Percentiles rank a stretch among this genome's conserved stretches.
These are phyloP conservation scores for Massariosphaeria phaeospora DNA, from an alignment of 495 filamentous ascomycete genomes.

Conservation along the genomic window DNA sequence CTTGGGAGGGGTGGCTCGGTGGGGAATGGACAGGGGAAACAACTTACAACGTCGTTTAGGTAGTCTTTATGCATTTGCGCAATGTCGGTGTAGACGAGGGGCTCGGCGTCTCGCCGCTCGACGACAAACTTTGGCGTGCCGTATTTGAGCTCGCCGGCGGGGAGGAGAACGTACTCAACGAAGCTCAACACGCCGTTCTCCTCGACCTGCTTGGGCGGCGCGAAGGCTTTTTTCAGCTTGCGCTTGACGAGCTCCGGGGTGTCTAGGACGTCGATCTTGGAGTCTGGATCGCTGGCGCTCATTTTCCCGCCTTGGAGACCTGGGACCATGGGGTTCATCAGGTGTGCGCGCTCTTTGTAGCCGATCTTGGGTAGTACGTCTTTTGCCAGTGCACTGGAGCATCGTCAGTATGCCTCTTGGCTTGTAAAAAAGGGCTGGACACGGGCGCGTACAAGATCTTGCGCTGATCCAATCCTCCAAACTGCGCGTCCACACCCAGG, in stretches of 20 bases:
- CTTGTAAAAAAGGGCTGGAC: too few species aligned
- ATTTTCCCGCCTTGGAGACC: constrained; percentile 76
- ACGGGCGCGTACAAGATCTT: too few species aligned
- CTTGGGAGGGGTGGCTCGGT: background rate
- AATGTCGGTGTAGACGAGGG: constrained; percentile 70
- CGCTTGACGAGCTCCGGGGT: constrained; percentile 60
- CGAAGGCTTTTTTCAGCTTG: constrained; percentile 80
- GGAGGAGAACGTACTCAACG: constrained; percentile 78
- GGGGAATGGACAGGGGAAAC: background rate
- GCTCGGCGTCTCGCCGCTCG: constrained; percentile 55
- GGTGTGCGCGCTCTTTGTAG: constrained; percentile 71
- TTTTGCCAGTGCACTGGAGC: constrained; percentile 64
- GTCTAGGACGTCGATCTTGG: constrained; percentile 91
- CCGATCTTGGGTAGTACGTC: constrained; percentile 68
- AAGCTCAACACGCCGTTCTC: constrained; percentile 81
- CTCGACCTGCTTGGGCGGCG: constrained; percentile 67
- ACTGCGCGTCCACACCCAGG: constrained; percentile 76
- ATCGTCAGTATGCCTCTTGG: too few species aligned
- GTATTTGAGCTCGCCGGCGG: constrained; percentile 54
- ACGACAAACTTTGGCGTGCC: constrained; percentile 56
- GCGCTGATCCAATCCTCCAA: constrained; percentile 74
- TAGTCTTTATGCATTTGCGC: constrained; percentile 73
- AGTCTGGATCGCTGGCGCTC: constrained; percentile 57
- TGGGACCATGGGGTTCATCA: constrained; percentile 88
- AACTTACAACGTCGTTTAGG: constrained; percentile 66